Evolutionary conservation across 805 yeast species (phyloP).

Genomic region (Zygotorulaspora chibaensis): DNA sequence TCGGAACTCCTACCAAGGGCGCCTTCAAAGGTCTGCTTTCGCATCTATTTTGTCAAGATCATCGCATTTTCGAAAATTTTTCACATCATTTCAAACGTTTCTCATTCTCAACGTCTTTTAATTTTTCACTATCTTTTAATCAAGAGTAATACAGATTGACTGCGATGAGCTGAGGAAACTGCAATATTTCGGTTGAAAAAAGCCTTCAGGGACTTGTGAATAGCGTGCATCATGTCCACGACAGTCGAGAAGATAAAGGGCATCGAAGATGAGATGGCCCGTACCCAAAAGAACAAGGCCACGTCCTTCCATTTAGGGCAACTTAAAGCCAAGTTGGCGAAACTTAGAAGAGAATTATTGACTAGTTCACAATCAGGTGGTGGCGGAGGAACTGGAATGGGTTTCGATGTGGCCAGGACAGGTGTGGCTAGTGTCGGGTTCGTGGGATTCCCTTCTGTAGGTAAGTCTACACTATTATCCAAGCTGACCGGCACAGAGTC

Average conservation of each 20-base stretch:
- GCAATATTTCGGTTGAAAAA: not conserved
- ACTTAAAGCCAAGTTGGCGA: constrained; percentile 93
- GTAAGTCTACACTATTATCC: constrained; percentile 75
- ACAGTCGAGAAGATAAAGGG: constrained; percentile 73
- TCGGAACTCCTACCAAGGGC: no score
- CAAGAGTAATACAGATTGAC: constrained; percentile 8
- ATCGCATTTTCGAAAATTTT: constrained; percentile 14
- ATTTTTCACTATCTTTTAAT: constrained; percentile 1
- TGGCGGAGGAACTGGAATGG: constrained; percentile 90
- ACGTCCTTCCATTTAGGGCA: constrained; percentile 97
- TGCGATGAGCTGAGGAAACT: constrained; percentile 14
- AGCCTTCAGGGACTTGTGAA: not conserved
- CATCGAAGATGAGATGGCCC: constrained; percentile 97
- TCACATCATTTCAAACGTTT: constrained; percentile 12
- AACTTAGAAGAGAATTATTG: constrained; percentile 85
- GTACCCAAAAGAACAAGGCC: constrained; percentile 96
- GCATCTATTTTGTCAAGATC: not conserved
- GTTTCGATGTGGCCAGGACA: constrained; percentile 97
- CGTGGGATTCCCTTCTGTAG: constrained; percentile 96
- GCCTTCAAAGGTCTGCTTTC: no score
- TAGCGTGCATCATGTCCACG: constrained; percentile 46
- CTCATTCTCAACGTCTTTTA: constrained; percentile 6
- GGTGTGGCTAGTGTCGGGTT: constrained; percentile 98
- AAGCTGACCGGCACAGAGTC: constrained; percentile 93
- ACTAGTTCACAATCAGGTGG: constrained; percentile 64